Evolutionary conservation across 2,329 filamentous ascomycete species (phyloP), one percentile per base, ranked within the genome.

Genomic region (Elsinoe necatrix): DNA sequence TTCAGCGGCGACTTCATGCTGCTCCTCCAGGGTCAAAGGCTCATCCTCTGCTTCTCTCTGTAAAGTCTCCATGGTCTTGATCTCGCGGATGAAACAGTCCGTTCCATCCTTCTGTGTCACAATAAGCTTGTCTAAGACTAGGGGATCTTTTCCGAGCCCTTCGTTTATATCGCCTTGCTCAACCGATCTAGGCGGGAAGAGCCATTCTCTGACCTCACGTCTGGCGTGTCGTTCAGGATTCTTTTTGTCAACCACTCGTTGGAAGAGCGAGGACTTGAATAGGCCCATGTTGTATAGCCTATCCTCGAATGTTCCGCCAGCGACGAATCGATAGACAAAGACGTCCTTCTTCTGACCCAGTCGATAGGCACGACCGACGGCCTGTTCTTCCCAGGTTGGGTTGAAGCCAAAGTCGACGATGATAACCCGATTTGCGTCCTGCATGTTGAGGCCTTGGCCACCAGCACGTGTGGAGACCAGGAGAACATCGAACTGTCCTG

Each of bases 381-480:
- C 91, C 70, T 96, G 91, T 64, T 90, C 85, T 68, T 95, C 91
- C 66, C 84, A 78, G 4, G 83, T 79, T 0, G 91, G 91, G 61
- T 91, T 93, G 72, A 84, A 95, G 59, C 79, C 77, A 65, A 86
- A 89, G 67, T 96, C 91, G 57, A 95, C 86, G 18, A 96, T 85
- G 18, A 96, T 80, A 1, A 95, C 87, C 18, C 91, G 82, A 67
- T 90, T 95, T 1, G 91, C 91, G 1, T 86, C 84, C 39, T 82
- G 81, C 11, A 96, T 85, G 61, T 96, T 96, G 51, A 95, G 75
- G 0, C 91, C 91, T 1, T 90, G 73, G 0, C 89, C 89, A 20
- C 90, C 91, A 7, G 91, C 89, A 59, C 71, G 83, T 0, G 89
- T 95, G 0, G 89, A 95, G 57, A 95, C 89, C 1, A 96, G 73